Evolutionary conservation across 2,329 filamentous ascomycete species (phyloP).

Genomic region (Ceratocystis colombiana): DNA sequence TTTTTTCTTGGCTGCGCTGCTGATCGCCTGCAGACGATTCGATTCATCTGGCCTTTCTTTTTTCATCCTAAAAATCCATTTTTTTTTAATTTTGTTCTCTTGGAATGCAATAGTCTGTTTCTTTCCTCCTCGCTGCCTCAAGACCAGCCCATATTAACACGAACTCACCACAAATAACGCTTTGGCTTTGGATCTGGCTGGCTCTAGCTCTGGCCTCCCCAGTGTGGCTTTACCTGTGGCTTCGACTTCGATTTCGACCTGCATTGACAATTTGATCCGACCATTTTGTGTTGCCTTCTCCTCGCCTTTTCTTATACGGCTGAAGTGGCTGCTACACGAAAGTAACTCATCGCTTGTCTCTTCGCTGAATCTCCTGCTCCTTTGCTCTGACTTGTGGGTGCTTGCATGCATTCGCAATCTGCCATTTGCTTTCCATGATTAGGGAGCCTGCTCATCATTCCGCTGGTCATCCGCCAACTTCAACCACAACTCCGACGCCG

Average conservation of each 20-base stretch:
- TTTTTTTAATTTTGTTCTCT: slow-evolving; percentile 19
- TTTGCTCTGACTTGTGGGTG: slow-evolving; percentile 19
- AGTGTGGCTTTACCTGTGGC: too few relatives aligned
- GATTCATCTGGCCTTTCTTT: slow-evolving; percentile 5
- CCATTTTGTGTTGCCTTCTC: slow-evolving; percentile 17
- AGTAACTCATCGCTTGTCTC: slow-evolving; percentile 10
- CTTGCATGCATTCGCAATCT: slow-evolving; percentile 30
- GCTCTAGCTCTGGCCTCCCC: not conserved
- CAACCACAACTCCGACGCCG: slow-evolving; percentile 17
- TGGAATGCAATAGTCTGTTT: slow-evolving; percentile 21
- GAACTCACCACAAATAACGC: not conserved
- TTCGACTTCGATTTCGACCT: slow-evolving; percentile 1
- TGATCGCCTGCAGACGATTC: slow-evolving; percentile 4
- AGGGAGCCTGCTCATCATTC: slow-evolving; percentile 22
- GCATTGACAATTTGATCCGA: slow-evolving; percentile 6
- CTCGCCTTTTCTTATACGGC: not conserved
- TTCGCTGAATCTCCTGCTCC: slow-evolving; percentile 6
- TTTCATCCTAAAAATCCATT: slow-evolving; percentile 12
- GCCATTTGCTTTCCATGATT: slow-evolving; percentile 29
- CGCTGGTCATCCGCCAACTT: slow-evolving; percentile 20
- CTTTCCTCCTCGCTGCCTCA: slow-evolving; percentile 13
- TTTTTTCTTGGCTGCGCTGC: not conserved
- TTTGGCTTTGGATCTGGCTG: slow-evolving; percentile 5
- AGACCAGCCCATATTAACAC: not conserved
- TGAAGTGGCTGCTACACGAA: too few relatives aligned